Base-by-base conservation (phyloP, 2,329 filamentous ascomycete genomes). In the Amylocarpus encephaloides region DNA sequence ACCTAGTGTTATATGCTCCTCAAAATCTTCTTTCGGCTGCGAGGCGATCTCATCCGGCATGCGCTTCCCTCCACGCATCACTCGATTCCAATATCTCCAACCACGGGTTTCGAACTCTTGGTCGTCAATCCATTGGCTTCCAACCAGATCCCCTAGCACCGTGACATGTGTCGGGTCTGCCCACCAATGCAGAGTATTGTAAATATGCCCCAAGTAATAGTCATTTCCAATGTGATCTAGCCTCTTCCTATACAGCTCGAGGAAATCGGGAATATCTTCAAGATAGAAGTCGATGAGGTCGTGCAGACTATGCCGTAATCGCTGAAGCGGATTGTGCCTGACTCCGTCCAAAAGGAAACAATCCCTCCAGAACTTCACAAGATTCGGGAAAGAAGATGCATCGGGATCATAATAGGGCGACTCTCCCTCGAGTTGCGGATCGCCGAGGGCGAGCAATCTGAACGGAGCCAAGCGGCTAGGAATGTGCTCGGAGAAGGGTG, bases 201-300 rank as follows among this genome's bases (percentile, higher is more conserved):
- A 96, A 51, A 96, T 90, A 67, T 98, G 93, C 16, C 87, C 88
- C 30, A 98, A 79, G 68, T 97, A 98, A 64, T 83, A 88, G 69
- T 98, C 93, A 68, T 98, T 98, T 3, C 93, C 93, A 62, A 90
- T 80, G 1, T 96, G 78, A 68, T 98, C 93, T 59, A 98, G 68
- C 15, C 80, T 78, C 71, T 98, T 98, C 57, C 88, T 79, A 45
- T 77, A 72, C 1, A 82, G 83, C 58, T 82, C 74, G 44, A 91
- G 59, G 15, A 83, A 75, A 58, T 80, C 77, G 6, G 82, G 82
- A 2, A 90, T 70, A 66, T 95, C 90, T 50, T 84, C 76, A 52
- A 80, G 73, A 56, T 75, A 73, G 32, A 88, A 69, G 57, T 85
- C 81, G 48, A 84, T 68, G 0, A 78, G 52, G 54, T 83, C 79